Evolutionary conservation across 805 yeast species (phyloP).

Genomic region (Candida pseudoglaebosa): DNA sequence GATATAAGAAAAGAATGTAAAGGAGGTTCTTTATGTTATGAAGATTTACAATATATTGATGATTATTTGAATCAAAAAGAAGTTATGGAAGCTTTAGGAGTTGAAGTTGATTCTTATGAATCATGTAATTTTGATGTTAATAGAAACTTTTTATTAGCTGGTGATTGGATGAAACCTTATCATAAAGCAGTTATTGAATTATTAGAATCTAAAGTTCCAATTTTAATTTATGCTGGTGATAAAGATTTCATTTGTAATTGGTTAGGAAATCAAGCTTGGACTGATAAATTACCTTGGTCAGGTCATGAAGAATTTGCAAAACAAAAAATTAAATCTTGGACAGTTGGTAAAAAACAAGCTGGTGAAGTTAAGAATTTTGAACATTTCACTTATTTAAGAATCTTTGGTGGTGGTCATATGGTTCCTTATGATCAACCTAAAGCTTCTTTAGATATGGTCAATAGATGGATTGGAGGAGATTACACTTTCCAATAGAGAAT

Average conservation of each 20-base stretch:
- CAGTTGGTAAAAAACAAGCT: slow-evolving; percentile 33
- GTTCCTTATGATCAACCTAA: slow-evolving; percentile 89
- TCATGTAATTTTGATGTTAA: slow-evolving; percentile 77
- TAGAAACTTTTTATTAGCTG: slow-evolving; percentile 76
- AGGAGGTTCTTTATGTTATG: slow-evolving; percentile 67
- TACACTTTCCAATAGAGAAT: slow-evolving; percentile 17
- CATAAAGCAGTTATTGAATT: slow-evolving; percentile 54
- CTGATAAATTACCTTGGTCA: slow-evolving; percentile 64
- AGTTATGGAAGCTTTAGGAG: slow-evolving; percentile 82
- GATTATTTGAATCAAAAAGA: slow-evolving; percentile 70
- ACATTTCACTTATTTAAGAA: slow-evolving; percentile 75
- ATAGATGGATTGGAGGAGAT: slow-evolving; percentile 78
- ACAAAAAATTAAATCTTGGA: slow-evolving; percentile 42
- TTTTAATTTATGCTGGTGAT: slow-evolving; percentile 89
- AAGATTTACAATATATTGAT: slow-evolving; percentile 71
- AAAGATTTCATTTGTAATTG: slow-evolving; percentile 91
- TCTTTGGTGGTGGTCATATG: slow-evolving; percentile 93
- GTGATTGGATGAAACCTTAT: slow-evolving; percentile 91
- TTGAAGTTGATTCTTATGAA: slow-evolving; percentile 75
- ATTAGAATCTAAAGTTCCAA: slow-evolving; percentile 69
- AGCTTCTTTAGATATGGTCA: slow-evolving; percentile 72
- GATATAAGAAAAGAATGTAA: slow-evolving; percentile 83
- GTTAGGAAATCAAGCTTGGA: slow-evolving; percentile 87
- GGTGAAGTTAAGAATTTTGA: slow-evolving; percentile 77
- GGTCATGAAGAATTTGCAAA: slow-evolving; percentile 46